These are phyloP conservation scores for Sugiyamaella chiloensis DNA, from an alignment of 805 yeast species.

Conservation along the genomic window DNA sequence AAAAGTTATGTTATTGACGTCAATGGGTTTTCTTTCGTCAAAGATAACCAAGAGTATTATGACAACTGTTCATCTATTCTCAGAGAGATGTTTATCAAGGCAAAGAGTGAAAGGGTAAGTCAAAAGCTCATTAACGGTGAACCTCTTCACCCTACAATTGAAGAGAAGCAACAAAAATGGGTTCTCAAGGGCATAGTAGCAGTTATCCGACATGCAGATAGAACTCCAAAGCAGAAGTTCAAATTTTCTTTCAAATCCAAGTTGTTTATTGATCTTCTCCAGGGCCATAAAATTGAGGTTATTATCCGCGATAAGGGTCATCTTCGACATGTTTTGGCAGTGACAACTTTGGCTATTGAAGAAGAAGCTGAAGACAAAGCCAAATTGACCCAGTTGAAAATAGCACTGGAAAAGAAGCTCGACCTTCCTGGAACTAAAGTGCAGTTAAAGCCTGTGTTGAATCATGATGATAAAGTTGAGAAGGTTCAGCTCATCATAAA, in stretches of 20 bases:
- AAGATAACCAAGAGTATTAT: slow-evolving; percentile 83
- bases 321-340: slow-evolving; percentile 76
- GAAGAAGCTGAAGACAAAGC: slow-evolving; percentile 77
- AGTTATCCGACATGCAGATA: slow-evolving; percentile 94
- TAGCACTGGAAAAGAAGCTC: slow-evolving; percentile 85
- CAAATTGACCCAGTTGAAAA: slow-evolving; percentile 70
- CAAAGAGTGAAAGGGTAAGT: slow-evolving; percentile 36
- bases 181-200: slow-evolving; percentile 88
- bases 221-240: slow-evolving; percentile 97
- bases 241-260: slow-evolving; percentile 91
- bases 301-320: slow-evolving; percentile 89
- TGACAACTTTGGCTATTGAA: slow-evolving; percentile 66
- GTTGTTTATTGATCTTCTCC: slow-evolving; percentile 76
- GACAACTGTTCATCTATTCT: slow-evolving; percentile 77
- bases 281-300: slow-evolving; percentile 95
- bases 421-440: slow-evolving; percentile 94
- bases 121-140: slow-evolving; percentile 37
- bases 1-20: slow-evolving; percentile 93
- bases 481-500: slow-evolving; percentile 93
- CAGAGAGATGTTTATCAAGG: slow-evolving; percentile 67
- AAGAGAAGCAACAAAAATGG: slow-evolving; percentile 86
- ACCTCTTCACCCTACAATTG: slow-evolving; percentile 39
- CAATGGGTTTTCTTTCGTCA: slow-evolving; percentile 96
- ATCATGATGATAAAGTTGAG: slow-evolving; percentile 60
- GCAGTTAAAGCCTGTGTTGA: slow-evolving; percentile 86